These are phyloP conservation scores for Sicyos edulis DNA, from an alignment of 306 rosid genomes.

Conservation along the genomic window DNA sequence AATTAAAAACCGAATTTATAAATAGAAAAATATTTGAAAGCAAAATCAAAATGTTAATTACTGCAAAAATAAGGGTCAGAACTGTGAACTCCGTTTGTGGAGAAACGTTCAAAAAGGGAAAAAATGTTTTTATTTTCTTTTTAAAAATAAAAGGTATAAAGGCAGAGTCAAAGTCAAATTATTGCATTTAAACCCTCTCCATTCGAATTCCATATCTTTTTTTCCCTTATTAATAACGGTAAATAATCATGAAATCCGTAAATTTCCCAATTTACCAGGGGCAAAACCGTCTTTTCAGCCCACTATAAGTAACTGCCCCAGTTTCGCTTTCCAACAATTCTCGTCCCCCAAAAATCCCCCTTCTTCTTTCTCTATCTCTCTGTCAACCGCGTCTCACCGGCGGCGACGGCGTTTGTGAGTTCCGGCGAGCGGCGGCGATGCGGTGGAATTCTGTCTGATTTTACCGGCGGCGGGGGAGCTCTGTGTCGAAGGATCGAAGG, in stretches of 20 bases:
- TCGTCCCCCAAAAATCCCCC: slow-evolving; percentile 4
- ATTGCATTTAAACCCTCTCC: neutral
- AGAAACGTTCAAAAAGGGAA: slow-evolving; percentile 5
- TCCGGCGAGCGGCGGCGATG: neutral
- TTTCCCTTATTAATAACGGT: slow-evolving; percentile 12
- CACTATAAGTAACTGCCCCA: slow-evolving; percentile 39
- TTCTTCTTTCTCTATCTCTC: neutral
- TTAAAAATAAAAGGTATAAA: neutral
- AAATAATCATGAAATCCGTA: slow-evolving; percentile 21
- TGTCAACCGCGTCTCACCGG: slow-evolving; percentile 33
- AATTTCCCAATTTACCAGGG: slow-evolving; percentile 2
- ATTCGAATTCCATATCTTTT: neutral
- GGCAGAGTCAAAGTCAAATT: neutral
- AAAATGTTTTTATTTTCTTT: neutral
- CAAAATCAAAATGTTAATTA: neutral
- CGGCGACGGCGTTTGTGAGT: slow-evolving; percentile 13
- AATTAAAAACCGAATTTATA: too few species aligned
- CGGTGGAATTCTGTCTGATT: neutral
- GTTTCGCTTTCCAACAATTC: slow-evolving; percentile 39
- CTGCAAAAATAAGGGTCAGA: neutral
- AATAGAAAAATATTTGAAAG: neutral
- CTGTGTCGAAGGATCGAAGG: slow-evolving; percentile 1
- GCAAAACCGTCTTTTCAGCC: slow-evolving; percentile 26
- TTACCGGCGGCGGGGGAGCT: neutral
- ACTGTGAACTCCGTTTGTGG: neutral